Evolutionary conservation across 2,329 filamentous ascomycete species (phyloP), one percentile per base, ranked within the genome.

Genomic region (Stagonosporopsis tanaceti): DNA sequence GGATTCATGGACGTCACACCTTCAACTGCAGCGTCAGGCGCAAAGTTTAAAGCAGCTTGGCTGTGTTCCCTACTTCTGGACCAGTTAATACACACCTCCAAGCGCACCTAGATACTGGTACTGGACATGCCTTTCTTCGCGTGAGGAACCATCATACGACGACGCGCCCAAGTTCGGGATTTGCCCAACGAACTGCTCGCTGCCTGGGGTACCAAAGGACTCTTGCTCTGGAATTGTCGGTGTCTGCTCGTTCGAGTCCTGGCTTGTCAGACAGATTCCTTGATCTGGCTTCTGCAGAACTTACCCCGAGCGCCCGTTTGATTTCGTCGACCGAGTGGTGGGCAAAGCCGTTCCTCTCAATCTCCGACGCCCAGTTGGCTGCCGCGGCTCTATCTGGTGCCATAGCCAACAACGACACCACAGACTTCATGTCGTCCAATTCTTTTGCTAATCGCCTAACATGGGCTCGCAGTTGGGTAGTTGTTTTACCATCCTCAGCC

Each of bases 401-500:
- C 63, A 72, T 69, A 44, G 70, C 71, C 17, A 77, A 56, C 53
- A 76, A 60, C 9, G 73, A 68, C 14, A 77, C 64, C 20, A 77
- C 66, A 4, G 74, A 76, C 59, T 74, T 76, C 67, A 76, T 71
- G 51, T 77, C 74, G 38, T 77, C 73, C n/a, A 76, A 53, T 46
- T 77, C 74, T 59, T 75, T 76, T 25, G 70, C 73, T 47, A 77
- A 55, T 34, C 74, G 68, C 50, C 72, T 66, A 8, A 77, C 73
- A 59, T 77, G 74, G 28, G 73, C 73, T 17, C 74, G 68, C 60
- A 77, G 44, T 47, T 76, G 74, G 32, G 73, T 76, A 11, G 74
- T 76, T 28, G 73, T 76, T 57, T 76, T 75, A 8, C 74, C 73
- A 60, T 77, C 74, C 57, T 76, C 73, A 24, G 73, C 73, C 37